Base-by-base conservation (phyloP, 257 asterid species). In the Petunia secreta region DNA sequence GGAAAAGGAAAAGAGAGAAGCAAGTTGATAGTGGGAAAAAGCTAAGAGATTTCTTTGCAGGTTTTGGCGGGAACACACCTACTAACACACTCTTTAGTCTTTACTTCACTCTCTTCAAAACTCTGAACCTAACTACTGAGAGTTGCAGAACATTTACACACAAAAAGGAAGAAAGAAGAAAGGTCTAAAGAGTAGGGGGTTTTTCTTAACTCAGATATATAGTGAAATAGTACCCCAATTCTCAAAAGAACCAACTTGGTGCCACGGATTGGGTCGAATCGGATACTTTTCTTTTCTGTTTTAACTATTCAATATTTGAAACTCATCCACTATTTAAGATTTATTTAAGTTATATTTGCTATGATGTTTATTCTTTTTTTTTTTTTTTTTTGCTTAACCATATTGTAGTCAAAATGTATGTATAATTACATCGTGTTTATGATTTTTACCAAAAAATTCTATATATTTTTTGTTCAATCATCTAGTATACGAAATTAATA, bases 51-150 rank as follows among this genome's bases (percentile, higher is more conserved):
- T 69, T 15, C 79, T 73, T 64, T 62, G 81, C 77, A 53, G 57
- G 66, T 87, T 87, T 84, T 81, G 91, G 91, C 90, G 95, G 95
- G 93, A 89, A 85, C 52, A 37, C 50, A 13, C 44, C 44, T 58
- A 46, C 52, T 48, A 25, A 13, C 55, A 76, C 41, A 16, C 9
- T 34, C 37, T n/a, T n/a, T 25, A 25, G 25, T 25, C 25, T 25
- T 25, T 25, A 25, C 25, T 25, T 25, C 4, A 11, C 16, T 0
- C 52, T 63, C 66, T 34, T 3, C 25, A 34, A n/a, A 39, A 15
- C 11, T 15, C 25, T 15, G 14, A 41, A 50, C 55, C 55, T 50
- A 9, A 25, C 25, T 25, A 25, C 25, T 25, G 25, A 25, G 57
- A 52, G 57, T 10, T 52, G 69, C 3, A 16, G 8, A 13, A 6